Percentiles rank a stretch among this genome's conserved stretches.
Evolutionary conservation across 208 protist species (phyloP).

Genomic region (Sergeia podlipaevii): DNA sequence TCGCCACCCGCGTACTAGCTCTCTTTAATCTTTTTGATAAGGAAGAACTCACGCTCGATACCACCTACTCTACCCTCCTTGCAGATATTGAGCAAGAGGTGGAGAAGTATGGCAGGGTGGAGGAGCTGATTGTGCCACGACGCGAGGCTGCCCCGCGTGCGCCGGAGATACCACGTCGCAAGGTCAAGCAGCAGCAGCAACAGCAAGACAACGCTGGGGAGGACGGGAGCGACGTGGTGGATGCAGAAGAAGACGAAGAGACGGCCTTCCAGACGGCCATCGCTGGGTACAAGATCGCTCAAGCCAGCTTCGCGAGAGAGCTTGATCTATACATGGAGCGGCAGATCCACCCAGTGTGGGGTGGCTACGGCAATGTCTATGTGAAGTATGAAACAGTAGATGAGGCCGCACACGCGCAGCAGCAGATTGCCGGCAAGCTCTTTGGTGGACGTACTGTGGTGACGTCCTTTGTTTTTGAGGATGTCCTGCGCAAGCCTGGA

Average conservation of each 20-base stretch:
- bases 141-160: conserved; percentile 53
- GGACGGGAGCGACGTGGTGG: conserved; percentile 12
- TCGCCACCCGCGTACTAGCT: conserved; percentile 73
- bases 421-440: conserved; percentile 71
- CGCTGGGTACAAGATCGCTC: conserved; percentile 35
- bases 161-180: conserved; percentile 34
- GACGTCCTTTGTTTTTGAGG: conserved; percentile 88
- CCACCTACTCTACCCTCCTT: conserved; percentile 58
- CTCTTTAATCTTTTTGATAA: conserved; percentile 89
- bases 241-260: conserved; percentile 10
- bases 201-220: conserved; percentile 15
- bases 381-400: conserved; percentile 85
- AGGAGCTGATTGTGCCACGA: conserved; percentile 72
- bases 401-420: conserved; percentile 78
- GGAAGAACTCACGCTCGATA: conserved; percentile 73
- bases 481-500: conserved; percentile 41
- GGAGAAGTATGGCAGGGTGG: conserved; percentile 78
- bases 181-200: neutral
- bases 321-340: conserved; percentile 52
- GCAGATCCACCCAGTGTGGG: conserved; percentile 80
- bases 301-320: conserved; percentile 39
- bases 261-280: conserved; percentile 29
- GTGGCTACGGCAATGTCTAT: conserved; percentile 81
- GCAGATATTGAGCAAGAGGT: conserved; percentile 79
- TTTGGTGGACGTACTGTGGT: conserved; percentile 87